Percentiles rank a stretch among this genome's conserved stretches.
phyloP scores from a whole-genome alignment of 768 basidiomycete species.

The Kwoniella shandongensis region DNA sequence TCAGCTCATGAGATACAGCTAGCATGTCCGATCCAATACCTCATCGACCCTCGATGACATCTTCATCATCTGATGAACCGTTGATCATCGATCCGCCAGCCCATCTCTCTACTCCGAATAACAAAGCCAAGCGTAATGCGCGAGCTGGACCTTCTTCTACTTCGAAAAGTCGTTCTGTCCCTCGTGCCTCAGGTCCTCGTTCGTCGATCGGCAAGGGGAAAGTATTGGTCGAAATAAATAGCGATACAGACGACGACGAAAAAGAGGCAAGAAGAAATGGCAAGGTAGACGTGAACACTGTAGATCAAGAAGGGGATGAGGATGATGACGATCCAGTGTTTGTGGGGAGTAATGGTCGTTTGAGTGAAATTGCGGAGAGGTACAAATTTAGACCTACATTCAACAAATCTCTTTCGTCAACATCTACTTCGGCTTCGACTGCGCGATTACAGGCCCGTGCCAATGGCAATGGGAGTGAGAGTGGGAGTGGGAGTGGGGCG shows the following conservation, averaged over 20 bases:
- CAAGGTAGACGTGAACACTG: background rate
- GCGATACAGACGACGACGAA: background rate
- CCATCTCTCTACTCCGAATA: background rate
- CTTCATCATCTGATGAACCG: conserved; percentile 18
- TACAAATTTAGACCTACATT: conserved; percentile 13
- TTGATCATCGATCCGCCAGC: background rate
- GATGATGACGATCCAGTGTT: conserved; percentile 33
- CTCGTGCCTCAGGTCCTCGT: background rate
- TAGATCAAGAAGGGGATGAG: conserved; percentile 9
- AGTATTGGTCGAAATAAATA: background rate
- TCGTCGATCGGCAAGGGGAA: background rate
- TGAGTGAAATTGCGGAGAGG: conserved; percentile 12
- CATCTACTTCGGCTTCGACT: too few species aligned
- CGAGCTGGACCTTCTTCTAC: conserved; percentile 5
- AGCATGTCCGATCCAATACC: too few species aligned
- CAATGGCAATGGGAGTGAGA: too few species aligned
- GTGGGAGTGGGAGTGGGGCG: too few species aligned
- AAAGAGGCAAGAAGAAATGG: conserved; percentile 1
- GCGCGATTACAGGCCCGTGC: too few species aligned
- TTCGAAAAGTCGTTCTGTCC: background rate
- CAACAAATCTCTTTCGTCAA: background rate
- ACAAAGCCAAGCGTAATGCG: too few species aligned
- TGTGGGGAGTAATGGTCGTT: conserved; percentile 8
- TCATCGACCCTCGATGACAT: conserved; percentile 2
- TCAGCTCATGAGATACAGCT: too few species aligned